Evolutionary conservation across 2,329 filamentous ascomycete genomes (phyloP).

Genomic region (Curvularia lunata): DNA sequence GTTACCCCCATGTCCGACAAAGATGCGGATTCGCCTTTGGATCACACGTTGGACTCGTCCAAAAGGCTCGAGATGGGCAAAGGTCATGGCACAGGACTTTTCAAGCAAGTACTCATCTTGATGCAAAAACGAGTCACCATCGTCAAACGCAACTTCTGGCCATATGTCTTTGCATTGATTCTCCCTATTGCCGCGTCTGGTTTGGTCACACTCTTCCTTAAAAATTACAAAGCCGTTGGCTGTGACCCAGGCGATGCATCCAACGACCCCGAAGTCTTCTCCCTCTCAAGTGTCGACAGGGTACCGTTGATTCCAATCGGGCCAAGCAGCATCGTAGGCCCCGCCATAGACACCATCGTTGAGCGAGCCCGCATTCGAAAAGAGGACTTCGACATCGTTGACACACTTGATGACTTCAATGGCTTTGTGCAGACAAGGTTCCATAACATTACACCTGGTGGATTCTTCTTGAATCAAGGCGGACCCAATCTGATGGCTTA

Average conservation of each 20-base stretch:
- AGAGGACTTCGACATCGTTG: slow-evolving; percentile 59
- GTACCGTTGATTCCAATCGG: slow-evolving; percentile 50
- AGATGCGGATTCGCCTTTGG: slow-evolving; percentile 33
- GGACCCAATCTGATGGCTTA: slow-evolving; percentile 72
- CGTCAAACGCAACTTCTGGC: slow-evolving; percentile 77
- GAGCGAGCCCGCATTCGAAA: slow-evolving; percentile 32
- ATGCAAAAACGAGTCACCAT: slow-evolving; percentile 80
- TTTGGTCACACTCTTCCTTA: slow-evolving; percentile 77
- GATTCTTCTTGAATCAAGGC: slow-evolving; percentile 74
- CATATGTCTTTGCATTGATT: slow-evolving; percentile 74
- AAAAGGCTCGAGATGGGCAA: slow-evolving; percentile 61
- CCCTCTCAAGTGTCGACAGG: slow-evolving; percentile 31
- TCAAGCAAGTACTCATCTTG: slow-evolving; percentile 73
- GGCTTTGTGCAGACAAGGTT: slow-evolving; percentile 67
- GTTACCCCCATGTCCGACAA: slow-evolving; percentile 28
- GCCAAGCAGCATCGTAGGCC: slow-evolving; percentile 44
- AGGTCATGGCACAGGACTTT: slow-evolving; percentile 72
- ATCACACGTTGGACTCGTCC: slow-evolving; percentile 39
- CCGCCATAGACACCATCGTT: slow-evolving; percentile 36
- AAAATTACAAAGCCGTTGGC: slow-evolving; percentile 59
- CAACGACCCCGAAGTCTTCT: slow-evolving; percentile 41
- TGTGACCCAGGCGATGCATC: slow-evolving; percentile 51
- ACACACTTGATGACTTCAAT: slow-evolving; percentile 72
- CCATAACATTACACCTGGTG: slow-evolving; percentile 75
- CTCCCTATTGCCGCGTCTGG: slow-evolving; percentile 82